phyloP scores from a whole-genome alignment of 495 filamentous ascomycete genomes.

The Penicillium fimorum region DNA sequence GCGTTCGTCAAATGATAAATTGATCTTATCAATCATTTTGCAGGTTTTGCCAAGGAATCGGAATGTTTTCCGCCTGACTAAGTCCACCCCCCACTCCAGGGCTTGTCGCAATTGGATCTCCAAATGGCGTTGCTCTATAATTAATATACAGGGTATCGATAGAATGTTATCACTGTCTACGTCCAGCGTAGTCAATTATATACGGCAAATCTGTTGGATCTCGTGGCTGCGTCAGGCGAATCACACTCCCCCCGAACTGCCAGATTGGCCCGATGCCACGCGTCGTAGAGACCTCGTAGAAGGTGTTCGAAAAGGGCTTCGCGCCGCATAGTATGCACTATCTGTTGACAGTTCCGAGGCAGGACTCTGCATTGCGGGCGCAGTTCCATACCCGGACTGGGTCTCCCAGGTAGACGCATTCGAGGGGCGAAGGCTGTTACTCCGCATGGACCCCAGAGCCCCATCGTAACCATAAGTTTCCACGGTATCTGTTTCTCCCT shows the following conservation, averaged over 20 bases:
- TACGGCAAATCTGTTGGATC: constrained; percentile 46
- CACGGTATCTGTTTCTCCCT: constrained; percentile 46
- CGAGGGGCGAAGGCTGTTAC: constrained; percentile 33
- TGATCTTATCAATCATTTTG: constrained; percentile 38
- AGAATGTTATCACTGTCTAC: constrained; percentile 12
- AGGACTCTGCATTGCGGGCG: constrained; percentile 28
- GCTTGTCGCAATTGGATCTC: constrained; percentile 11
- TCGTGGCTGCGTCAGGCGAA: constrained; percentile 41
- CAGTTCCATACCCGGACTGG: constrained; percentile 32
- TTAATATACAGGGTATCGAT: constrained; percentile 23
- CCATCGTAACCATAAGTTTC: constrained; percentile 27
- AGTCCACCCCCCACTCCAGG: constrained; percentile 18
- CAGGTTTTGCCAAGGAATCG: constrained; percentile 25
- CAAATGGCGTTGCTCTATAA: constrained; percentile 14
- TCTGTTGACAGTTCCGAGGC: constrained; percentile 13
- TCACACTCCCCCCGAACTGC: constrained; percentile 47
- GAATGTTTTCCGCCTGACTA: constrained; percentile 24
- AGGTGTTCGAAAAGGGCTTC: constrained; percentile 27
- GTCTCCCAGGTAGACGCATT: constrained; percentile 35
- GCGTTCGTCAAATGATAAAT: constrained; percentile 2
- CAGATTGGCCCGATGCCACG: constrained; percentile 38
- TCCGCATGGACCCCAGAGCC: constrained; percentile 24
- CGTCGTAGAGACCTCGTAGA: constrained; percentile 40
- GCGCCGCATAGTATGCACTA: constrained; percentile 10
- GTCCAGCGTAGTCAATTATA: constrained; percentile 33